Evolutionary conservation across 2,329 filamentous ascomycete species (phyloP), one percentile per base, ranked within the genome.

Genomic region (Pestalotiopsis sp.): DNA sequence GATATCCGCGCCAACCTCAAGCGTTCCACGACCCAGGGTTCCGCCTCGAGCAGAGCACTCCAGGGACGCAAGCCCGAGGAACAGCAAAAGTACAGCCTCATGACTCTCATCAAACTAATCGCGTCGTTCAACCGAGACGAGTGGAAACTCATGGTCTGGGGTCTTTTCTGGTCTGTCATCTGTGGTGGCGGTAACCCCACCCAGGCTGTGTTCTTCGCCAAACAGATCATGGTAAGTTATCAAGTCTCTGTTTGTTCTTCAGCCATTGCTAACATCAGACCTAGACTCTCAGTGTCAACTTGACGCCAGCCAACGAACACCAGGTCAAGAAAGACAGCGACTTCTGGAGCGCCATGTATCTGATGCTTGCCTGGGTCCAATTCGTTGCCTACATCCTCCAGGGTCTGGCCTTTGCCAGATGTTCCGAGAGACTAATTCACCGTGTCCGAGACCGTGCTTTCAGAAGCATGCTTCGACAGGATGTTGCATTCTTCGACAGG

Each of bases 321-420:
- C 80, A 89, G 66, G 85, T 97, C 66, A 88, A 91, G 72, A 83
- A 86, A 20, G 88, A 95, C 69, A 90, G 92, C 23, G 89, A 94
- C 76, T 97, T 97, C 79, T 98, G 94, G 94, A 91, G 90, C 68
- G 82, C 90, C 75, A 97, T 97, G 94, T 97, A 92, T 80, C 86
- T 95, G 72, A 94, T 97, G 87, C 85, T 98, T 67, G 94, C 90
- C 2, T 80, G 94, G 66, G 89, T 92, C 11, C 88, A 92, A 76
- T 88, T 97, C 69, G 78, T 95, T 66, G 85, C 91, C 5, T 94
- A 92, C 74, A 80, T 86, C 23, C 80, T 82, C 5, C 92, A 95
- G 75, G 94, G 94, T 64, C 75, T 92, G 65, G 84, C 91, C 2
- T 95, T 98, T 74, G 95, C 94, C 20, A 90, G 90, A 75, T 95